phyloP scores from a whole-genome alignment of 2,329 filamentous ascomycete genomes.

The Fusarium lyarnte region DNA sequence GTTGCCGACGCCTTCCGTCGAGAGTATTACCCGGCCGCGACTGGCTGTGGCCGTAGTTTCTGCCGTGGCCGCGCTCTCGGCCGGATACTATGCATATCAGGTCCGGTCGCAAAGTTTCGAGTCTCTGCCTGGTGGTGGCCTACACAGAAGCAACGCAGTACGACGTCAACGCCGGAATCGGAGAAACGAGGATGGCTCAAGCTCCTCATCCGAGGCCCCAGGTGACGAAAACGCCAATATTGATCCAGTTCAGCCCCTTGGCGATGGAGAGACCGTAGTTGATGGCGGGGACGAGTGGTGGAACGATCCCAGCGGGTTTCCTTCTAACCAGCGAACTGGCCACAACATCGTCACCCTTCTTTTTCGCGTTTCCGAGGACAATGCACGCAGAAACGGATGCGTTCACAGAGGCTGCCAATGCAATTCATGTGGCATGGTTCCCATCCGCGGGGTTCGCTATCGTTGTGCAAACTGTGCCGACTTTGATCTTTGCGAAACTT shows the following conservation, averaged over 20 bases:
- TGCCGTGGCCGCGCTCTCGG: slow-evolving; percentile 64
- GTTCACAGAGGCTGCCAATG: slow-evolving; percentile 93
- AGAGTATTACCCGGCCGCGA: slow-evolving; percentile 64
- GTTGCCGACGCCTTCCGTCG: slow-evolving; percentile 59
- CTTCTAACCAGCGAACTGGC: slow-evolving; percentile 63
- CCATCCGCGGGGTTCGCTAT: slow-evolving; percentile 92
- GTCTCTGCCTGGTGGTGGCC: slow-evolving; percentile 45
- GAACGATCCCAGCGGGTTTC: slow-evolving; percentile 55
- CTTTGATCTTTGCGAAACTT: slow-evolving; percentile 94
- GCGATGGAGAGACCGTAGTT: slow-evolving; percentile 52
- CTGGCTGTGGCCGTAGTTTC: slow-evolving; percentile 66
- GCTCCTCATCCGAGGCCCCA: slow-evolving; percentile 53
- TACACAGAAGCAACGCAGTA: slow-evolving; percentile 75
- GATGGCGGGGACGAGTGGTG: slow-evolving; percentile 63
- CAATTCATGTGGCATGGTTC: slow-evolving; percentile 86
- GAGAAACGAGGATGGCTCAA: slow-evolving; percentile 52
- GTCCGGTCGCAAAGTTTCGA: slow-evolving; percentile 42
- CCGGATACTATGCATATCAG: slow-evolving; percentile 68
- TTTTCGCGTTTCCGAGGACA: slow-evolving; percentile 93
- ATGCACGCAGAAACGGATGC: slow-evolving; percentile 86
- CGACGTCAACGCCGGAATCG: slow-evolving; percentile 58
- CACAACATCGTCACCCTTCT: slow-evolving; percentile 87
- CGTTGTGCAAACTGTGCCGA: slow-evolving; percentile 96
- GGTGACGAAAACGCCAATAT: slow-evolving; percentile 57
- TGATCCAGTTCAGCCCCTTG: slow-evolving; percentile 42